Base-by-base conservation (phyloP, 805 yeast genomes). In the Saturnispora gosingensis region DNA sequence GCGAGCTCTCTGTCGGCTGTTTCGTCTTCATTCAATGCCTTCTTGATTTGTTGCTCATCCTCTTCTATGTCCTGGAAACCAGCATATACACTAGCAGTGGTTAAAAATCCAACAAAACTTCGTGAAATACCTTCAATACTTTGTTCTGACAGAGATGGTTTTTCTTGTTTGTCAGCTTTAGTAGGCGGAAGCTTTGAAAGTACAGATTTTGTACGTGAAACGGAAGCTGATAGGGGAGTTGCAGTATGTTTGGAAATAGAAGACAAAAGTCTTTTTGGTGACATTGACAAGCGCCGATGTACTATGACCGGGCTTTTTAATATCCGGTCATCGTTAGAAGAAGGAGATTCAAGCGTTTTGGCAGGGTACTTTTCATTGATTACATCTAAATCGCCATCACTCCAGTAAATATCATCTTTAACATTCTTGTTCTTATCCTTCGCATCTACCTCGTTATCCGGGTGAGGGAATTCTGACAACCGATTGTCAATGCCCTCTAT, bases 71-170 rank as follows among this genome's bases (percentile, higher is more conserved):
- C 67, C 48, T 64, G 64, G 53, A 67, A 64, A 13, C 72, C 73
- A 6, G 78, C 73, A 59, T 74, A 77, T 53, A 77, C 72, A 55
- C 81, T 76, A 0, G 84, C 81, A 0, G 83, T 74, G 0, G 85
- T 78, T 51, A 81, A 66, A 48, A 78, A 60, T 0, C 79, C 76
- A 3, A 77, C 81, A 56, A 81, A 72, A 43, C 81, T 76, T 57
- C 72, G 72, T 16, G 80, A 76, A 64, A 75, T 73, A 43, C 71
- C 73, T 13, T 70, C 69, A 1, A 65, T 59, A 2, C 63, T 55
- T 20, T 48, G 52, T 11, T 44, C 51, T 1, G 52, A 34, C 11
- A 49, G 6, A 11, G 43, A 35, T 16, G 46, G 36, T 34, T 44
- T 47, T 9, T 47, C 45, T 20, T n/a, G n/a, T 27, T 13, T 22